Base-by-base conservation (phyloP, 2,329 filamentous ascomycete species). In the Rutstroemia sp. region DNA sequence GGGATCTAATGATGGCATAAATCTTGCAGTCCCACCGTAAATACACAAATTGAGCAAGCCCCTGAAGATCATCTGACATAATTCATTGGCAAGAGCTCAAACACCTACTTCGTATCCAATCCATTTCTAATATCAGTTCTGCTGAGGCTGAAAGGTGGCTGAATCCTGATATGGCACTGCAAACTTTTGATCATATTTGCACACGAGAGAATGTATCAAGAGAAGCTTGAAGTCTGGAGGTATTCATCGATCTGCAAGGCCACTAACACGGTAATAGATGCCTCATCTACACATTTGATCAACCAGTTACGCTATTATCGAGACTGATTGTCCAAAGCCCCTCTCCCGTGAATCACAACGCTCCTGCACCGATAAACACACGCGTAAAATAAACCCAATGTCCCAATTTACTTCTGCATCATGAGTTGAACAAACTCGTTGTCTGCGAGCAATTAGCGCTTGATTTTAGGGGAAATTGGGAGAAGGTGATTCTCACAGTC, bases 371-470 rank as follows among this genome's bases (percentile, higher is more conserved):
- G 30, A 21, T 21, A 55, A 51, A 25, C 46, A 34, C 54, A 54
- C 57, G 52, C 56, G 44, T 41, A 58, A 34, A 56, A 57, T 51
- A 61, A 46, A 53, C 52, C 51, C 57, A 51, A 51, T 46, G 37
- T 51, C 47, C 14, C 41, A 16, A 48, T 62, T 57, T 89, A 92
- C 80, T 92, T 92, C 81, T 94, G 89, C 89, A 94, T 92, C 89
- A 94, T 94, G 71, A 94, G 85, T 77, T 94, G 89, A 67, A 94
- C 89, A 71, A 94, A 94, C 75, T 94, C 89, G 78, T 92, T 92
- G 77, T 92, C 88, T 92, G 67, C 48, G 10, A 58, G 68, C 71
- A 69, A 50, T 41, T 21, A 39, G 34, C 6, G 16, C 72, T 12
- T n/a, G n/a, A 9, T 7, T 38, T 19, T 4, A 25, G 59, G 16